Base-by-base conservation (phyloP, 192 early-diverging fungal genomes). In the Geranomyces michiganensis region DNA sequence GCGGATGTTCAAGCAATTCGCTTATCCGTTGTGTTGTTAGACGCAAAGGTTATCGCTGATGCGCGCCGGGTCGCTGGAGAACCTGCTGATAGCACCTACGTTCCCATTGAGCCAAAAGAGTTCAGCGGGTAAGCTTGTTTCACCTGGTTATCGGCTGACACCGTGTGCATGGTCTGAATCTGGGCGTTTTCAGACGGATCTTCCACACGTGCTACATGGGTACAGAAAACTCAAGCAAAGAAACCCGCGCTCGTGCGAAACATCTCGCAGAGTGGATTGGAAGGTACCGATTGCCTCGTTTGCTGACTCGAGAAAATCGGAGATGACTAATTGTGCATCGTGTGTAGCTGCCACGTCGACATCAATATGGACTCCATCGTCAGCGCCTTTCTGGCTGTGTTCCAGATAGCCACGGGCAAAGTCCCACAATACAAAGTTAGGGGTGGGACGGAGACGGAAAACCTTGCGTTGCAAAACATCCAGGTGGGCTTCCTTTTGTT, bases 151-250 rank as follows among this genome's bases (percentile, higher is more conserved):
- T 41, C 36, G 10, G n/a, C n/a, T n/a, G n/a, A n/a, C n/a, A n/a
- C n/a, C n/a, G n/a, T n/a, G n/a, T n/a, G n/a, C n/a, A 41, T 10
- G 36, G 10, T 41, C 10, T 41, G 36, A 41, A 3, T 10, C 36
- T 41, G 5, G 36, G n/a, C n/a, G n/a, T n/a, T n/a, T n/a, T n/a
- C 36, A 41, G 36, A 9, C 87, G 84, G 10, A 83, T 99, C 30
- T 96, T 99, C 73, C 91, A 96, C 69, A 98, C 97, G 0, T 91
- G 93, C 74, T 99, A 94, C 58, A 96, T 99, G 96, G 95, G 95
- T 6, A 94, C 97, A 1, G 70, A 73, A 24, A 96, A 99, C 79
- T 99, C 97, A 14, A 90, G 89, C 15, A 56, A 66, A 10, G 96
- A 98, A 43, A 99, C 97, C 0, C 85, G 92, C 2, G 43, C 70